These are phyloP conservation scores for Nitzschia inconspicua DNA, from an alignment of 108 stramenopile species.

Conservation along the genomic window DNA sequence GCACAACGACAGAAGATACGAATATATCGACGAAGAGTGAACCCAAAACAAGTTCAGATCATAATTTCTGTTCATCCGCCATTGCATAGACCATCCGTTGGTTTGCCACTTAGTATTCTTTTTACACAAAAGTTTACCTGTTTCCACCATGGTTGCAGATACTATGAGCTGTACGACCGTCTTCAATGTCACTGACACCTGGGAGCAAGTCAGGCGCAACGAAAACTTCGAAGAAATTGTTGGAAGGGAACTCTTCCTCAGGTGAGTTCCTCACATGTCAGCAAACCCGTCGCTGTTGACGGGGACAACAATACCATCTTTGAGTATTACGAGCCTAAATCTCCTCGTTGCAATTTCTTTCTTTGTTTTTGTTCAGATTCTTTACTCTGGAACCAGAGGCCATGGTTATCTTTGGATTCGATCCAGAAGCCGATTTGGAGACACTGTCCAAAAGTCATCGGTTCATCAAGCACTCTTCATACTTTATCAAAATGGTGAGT, in stretches of 20 bases:
- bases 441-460: constrained; percentile 16
- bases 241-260: too few relatives aligned
- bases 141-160: constrained; percentile 48
- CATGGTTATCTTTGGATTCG: constrained; percentile 23
- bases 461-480: constrained; percentile 25
- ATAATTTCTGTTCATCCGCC: too few relatives aligned
- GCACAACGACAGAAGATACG: too few relatives aligned
- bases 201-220: constrained; percentile 24
- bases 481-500: constrained; percentile 25
- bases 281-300: too few relatives aligned
- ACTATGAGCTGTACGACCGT: constrained; percentile 35
- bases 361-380: constrained; percentile 9
- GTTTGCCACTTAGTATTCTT: too few relatives aligned
- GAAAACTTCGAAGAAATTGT: constrained; percentile 28
- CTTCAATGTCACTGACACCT: constrained; percentile 36
- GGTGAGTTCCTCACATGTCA: too few relatives aligned
- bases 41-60: too few relatives aligned
- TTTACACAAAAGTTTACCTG: too few relatives aligned
- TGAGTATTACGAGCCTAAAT: too few relatives aligned
- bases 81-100: too few relatives aligned
- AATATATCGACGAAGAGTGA: too few relatives aligned
- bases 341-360: not conserved
- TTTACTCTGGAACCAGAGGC: constrained; percentile 27
- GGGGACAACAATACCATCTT: too few relatives aligned
- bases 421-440: not conserved